Percentiles rank a stretch among this genome's conserved stretches.
These are phyloP conservation scores for Dactylonectria estremocensis DNA, from an alignment of 2,329 filamentous ascomycete species.

Conservation along the genomic window DNA sequence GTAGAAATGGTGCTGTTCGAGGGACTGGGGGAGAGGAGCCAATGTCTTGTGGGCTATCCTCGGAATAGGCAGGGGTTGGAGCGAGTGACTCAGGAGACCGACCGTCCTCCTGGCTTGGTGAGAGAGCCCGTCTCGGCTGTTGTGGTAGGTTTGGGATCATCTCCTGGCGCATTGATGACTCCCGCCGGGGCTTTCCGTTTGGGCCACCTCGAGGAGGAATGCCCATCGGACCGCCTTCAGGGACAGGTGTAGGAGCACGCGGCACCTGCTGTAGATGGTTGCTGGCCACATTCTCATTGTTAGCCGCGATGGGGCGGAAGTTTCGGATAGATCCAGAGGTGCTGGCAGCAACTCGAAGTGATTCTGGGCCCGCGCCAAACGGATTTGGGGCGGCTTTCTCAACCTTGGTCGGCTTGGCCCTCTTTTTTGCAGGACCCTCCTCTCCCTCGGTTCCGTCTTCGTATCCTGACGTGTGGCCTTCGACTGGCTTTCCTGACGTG, in stretches of 20 bases:
- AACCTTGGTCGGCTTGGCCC: slow-evolving; percentile 82
- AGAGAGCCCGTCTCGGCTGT: slow-evolving; percentile 57
- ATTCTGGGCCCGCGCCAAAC: slow-evolving; percentile 83
- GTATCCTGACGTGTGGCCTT: slow-evolving; percentile 81
- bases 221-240: slow-evolving; percentile 59
- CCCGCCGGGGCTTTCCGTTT: slow-evolving; percentile 65
- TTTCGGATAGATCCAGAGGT: slow-evolving; percentile 90
- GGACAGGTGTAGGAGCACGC: slow-evolving; percentile 83
- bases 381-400: slow-evolving; percentile 80
- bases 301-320: slow-evolving; percentile 79
- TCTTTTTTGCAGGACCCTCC: slow-evolving; percentile 73
- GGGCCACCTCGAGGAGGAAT: slow-evolving; percentile 50
- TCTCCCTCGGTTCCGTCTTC: slow-evolving; percentile 77
- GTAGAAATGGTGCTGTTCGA: slow-evolving; percentile 69
- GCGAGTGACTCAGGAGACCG: slow-evolving; percentile 70
- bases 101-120: slow-evolving; percentile 64
- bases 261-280: slow-evolving; percentile 80
- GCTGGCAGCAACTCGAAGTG: slow-evolving; percentile 90
- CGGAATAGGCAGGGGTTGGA: slow-evolving; percentile 68
- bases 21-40: slow-evolving; percentile 92
- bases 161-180: slow-evolving; percentile 71
- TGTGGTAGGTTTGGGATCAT: slow-evolving; percentile 60
- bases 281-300: slow-evolving; percentile 58
- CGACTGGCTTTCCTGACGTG: slow-evolving; percentile 55
- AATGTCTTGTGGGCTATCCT: slow-evolving; percentile 84